Base-by-base conservation (phyloP, 306 rosid species). In the Dalbergia cochinchinensis region DNA sequence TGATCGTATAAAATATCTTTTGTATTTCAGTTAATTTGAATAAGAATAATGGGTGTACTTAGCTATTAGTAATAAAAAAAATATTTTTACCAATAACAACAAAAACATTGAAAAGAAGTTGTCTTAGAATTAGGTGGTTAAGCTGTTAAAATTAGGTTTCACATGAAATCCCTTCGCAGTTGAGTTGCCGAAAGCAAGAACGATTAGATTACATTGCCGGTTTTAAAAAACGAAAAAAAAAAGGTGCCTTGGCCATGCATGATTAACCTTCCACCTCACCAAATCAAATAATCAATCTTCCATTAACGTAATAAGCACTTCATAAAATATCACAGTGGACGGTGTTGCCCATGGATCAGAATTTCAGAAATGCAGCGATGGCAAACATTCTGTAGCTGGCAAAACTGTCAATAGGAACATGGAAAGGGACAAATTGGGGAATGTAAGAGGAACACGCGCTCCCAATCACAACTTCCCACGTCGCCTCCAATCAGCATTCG, bases 401-500 rank as follows among this genome's bases (percentile, higher is more conserved):
- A 78, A 75, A 74, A 60, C 39, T 54, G 81, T 48, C 58, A 86
- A 59, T 74, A 54, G 7, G 35, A n/a, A 47, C 16, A 66, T 0
- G 0, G 22, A 11, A 0, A 64, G 59, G 81, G 92, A 84, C 59
- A 77, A 65, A 83, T 60, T 5, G 7, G 85, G 82, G 81, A 84
- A 88, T 69, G 53, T 64, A 10, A 5, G 4, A 50, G 54, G 33
- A 54, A 59, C 60, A 50, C 22, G 11, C 13, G 2, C 20, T 0
- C 37, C 86, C 77, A 83, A 73, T 86, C 7, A 31, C 1, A 18
- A 26, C 0, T 5, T 11, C 15, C 83, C 89, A 84, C 92, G 88
- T 82, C 19, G 19, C 51, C 79, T 34, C 81, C 50, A 41, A 82
- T 82, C 76, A 82, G 48, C 60, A 76, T 85, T 82, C 82, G 82